These are phyloP conservation scores for Nevesoporus exiguus DNA, from an alignment of 768 basidiomycete genomes.

Conservation along the genomic window DNA sequence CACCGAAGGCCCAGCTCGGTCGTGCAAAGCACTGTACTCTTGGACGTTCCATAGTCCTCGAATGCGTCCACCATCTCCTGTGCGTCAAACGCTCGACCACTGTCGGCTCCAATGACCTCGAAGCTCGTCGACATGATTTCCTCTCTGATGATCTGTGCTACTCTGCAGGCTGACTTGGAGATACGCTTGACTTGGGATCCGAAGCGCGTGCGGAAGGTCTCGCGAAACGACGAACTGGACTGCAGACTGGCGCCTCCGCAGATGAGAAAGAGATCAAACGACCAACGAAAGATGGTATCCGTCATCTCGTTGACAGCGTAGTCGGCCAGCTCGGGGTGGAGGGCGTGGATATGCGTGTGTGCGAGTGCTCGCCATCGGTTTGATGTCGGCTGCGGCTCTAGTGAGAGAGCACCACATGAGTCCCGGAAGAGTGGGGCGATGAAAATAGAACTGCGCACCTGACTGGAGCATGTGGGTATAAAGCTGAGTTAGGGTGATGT, in stretches of 20 bases:
- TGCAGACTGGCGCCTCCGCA: conserved; percentile 54
- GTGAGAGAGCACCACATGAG: conserved; percentile 12
- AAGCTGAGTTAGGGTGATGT: conserved; percentile 59
- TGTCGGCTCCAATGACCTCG: conserved; percentile 61
- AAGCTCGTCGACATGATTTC: conserved; percentile 79
- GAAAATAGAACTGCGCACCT: conserved; percentile 35
- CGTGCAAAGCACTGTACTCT: conserved; percentile 57
- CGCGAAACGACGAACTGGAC: conserved; percentile 34
- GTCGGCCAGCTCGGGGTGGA: conserved; percentile 64
- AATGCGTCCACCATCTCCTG: conserved; percentile 61
- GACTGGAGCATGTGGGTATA: conserved; percentile 54
- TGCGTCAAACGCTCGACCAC: conserved; percentile 46
- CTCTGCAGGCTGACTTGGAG: conserved; percentile 56
- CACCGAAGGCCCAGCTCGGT: conserved; percentile 72
- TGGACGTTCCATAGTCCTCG: conserved; percentile 51
- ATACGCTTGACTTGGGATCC: conserved; percentile 63
- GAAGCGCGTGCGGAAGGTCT: conserved; percentile 46
- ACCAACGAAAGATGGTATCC: conserved; percentile 74
- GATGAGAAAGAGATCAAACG: conserved; percentile 60
- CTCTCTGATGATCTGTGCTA: conserved; percentile 64
- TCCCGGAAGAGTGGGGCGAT: conserved; percentile 1
- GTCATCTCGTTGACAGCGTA: conserved; percentile 68
- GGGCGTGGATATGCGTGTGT: conserved; percentile 61
- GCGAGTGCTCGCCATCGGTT: conserved; percentile 76
- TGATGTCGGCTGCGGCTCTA: conserved; percentile 75